phyloP scores from a whole-genome alignment of 371 early-diverging fungal genomes.

The Mortierella sp. region DNA sequence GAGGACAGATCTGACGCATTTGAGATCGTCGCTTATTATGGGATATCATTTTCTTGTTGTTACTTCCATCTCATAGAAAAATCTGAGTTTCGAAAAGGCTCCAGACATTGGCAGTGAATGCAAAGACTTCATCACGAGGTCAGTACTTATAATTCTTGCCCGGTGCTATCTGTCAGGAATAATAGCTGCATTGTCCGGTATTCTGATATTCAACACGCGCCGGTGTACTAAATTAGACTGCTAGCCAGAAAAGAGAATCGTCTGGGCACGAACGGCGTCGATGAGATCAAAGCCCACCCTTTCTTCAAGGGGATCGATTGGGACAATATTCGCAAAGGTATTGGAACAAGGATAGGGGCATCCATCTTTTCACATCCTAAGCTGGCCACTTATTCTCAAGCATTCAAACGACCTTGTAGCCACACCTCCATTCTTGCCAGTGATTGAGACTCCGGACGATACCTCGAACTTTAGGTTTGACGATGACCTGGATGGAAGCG shows the following conservation, averaged over 20 bases:
- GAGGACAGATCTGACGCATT: too few relatives aligned
- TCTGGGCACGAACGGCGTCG: slow-evolving; percentile 75
- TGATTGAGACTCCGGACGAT: slow-evolving; percentile 83
- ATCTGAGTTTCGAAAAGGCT: slow-evolving; percentile 46
- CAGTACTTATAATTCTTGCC: too few relatives aligned
- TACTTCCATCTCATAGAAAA: slow-evolving; percentile 57
- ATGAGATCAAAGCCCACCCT: slow-evolving; percentile 83
- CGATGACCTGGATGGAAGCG: slow-evolving; percentile 68
- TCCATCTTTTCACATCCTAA: too few relatives aligned
- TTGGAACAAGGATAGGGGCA: slow-evolving; percentile 2
- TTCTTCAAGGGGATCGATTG: slow-evolving; percentile 90
- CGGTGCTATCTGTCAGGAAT: too few relatives aligned
- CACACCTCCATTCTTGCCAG: slow-evolving; percentile 86
- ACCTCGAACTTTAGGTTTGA: slow-evolving; percentile 86
- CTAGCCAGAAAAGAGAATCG: slow-evolving; percentile 79
- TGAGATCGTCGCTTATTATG: too few relatives aligned
- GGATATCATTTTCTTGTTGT: too few relatives aligned
- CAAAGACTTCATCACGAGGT: slow-evolving; percentile 48
- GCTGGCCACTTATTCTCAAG: too few relatives aligned
- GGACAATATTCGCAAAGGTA: slow-evolving; percentile 66
- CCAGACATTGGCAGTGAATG: slow-evolving; percentile 33
- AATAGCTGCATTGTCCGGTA: too few relatives aligned
- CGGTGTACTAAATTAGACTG: too few relatives aligned
- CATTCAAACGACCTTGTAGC: slow-evolving; percentile 32
- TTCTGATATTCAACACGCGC: too few relatives aligned